Evolutionary conservation across 1,284 basidiomycete genomes (phyloP), one percentile per base, ranked within the genome.

Genomic region (Leccinum fallax): DNA sequence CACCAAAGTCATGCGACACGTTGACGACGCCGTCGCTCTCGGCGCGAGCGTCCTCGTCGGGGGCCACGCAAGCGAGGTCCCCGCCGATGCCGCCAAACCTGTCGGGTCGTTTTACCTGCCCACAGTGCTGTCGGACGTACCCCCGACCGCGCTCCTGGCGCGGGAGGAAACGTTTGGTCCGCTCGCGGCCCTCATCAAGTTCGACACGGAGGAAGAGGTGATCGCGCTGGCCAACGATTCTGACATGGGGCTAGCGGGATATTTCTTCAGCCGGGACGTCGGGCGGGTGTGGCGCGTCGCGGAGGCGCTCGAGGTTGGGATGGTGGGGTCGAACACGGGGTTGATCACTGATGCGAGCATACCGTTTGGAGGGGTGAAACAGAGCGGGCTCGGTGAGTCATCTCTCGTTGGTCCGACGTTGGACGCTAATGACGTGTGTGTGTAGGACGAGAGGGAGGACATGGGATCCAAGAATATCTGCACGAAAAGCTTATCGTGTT

Each of bases 201-300:
- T 99, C 75, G 88, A 92, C 71, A 93, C 92, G 0, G 97, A 99
- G 77, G 93, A 95, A 56, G 91, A 98, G 74, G 95, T 96, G 3
- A 80, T 99, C 61, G 83, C 84, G 69, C 79, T 92, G 60, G 96
- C 97, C 34, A 99, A 99, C 77, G 79, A 88, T 67, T 83, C 90
- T 1, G 85, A 92, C 26, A 88, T 94, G 53, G 97, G 97, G 0
- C 83, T 99, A 19, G 95, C 96, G 5, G 95, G 92, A 1, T 97
- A 97, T 78, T 95, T 98, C 81, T 98, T 88, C 80, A 94, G 94
- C 52, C 81, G 92, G 63, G 96, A 99, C 75, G 81, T 97, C 2
- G 92, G 93, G 7, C 81, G 96, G 32, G 90, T 95, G 61, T 98
- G 94, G 93, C 85, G 97, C 53, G 95, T 99, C n/a, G 94, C 95